Evolutionary conservation across 148 eudicot genomes (phyloP).

Genomic region (Vaccinium darrowii): DNA sequence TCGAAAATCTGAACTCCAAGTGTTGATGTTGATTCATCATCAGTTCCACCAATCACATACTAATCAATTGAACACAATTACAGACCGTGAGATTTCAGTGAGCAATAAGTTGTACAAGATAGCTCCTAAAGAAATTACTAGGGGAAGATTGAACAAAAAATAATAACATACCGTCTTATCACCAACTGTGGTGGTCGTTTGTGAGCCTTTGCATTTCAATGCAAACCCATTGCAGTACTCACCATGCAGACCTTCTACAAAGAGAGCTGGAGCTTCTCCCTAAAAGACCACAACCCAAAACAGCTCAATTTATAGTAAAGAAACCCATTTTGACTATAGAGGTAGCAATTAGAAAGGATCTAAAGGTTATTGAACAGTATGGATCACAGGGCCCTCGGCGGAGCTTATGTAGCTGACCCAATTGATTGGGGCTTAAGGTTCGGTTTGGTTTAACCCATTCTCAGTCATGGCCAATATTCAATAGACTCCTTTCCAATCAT

Average conservation of each 20-base stretch:
- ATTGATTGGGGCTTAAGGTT: not conserved
- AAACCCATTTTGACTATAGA: not conserved
- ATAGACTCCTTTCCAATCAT: not conserved
- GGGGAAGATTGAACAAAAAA: not conserved
- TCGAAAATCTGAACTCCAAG: slow-evolving; percentile 39
- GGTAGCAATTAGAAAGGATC: not conserved
- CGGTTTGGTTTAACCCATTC: not conserved
- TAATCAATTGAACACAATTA: slow-evolving; percentile 23
- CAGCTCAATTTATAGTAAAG: slow-evolving; percentile 7
- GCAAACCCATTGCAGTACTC: slow-evolving; percentile 38
- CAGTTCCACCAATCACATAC: slow-evolving; percentile 72
- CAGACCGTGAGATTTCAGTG: not conserved
- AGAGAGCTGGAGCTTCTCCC: slow-evolving; percentile 78
- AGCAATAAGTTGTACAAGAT: not conserved
- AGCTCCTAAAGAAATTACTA: not conserved
- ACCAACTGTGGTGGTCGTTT: slow-evolving; percentile 48
- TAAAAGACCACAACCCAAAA: slow-evolving; percentile 10
- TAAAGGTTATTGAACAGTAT: not conserved
- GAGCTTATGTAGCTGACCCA: not conserved
- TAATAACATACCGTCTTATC: slow-evolving; percentile 43
- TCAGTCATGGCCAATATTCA: not conserved
- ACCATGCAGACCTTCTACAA: slow-evolving; percentile 49
- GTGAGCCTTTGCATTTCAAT: slow-evolving; percentile 40
- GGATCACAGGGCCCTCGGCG: not conserved
- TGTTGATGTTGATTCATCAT: slow-evolving; percentile 33